Conservation (phyloP, 2,329 filamentous ascomycete genomes). For the Sporothrix globosa region DNA sequence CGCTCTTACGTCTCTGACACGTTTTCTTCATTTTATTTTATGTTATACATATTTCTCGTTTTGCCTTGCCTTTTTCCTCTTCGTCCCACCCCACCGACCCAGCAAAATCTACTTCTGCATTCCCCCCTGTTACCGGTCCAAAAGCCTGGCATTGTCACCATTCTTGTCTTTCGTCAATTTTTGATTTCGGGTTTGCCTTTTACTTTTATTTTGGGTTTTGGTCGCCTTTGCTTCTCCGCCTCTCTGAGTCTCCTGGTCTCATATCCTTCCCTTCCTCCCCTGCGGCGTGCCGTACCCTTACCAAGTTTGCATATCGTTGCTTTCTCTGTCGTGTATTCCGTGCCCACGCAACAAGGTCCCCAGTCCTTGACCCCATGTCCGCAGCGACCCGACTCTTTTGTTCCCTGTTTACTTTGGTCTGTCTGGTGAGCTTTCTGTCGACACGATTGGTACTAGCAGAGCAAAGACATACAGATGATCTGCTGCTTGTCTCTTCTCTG, state of each 20-base stretch:
- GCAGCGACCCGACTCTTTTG: too few species aligned
- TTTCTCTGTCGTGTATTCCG: conserved; percentile 17
- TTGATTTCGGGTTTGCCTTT: neutral
- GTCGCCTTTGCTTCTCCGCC: too few species aligned
- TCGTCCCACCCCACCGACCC: neutral
- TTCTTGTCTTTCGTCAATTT: too few species aligned
- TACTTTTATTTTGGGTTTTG: too few species aligned
- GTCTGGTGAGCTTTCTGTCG: too few species aligned
- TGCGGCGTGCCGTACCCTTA: too few species aligned
- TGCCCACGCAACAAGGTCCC: neutral
- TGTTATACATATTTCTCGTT: neutral
- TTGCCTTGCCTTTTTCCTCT: too few species aligned
- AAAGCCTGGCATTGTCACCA: neutral
- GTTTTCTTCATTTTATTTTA: neutral
- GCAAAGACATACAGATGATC: neutral
- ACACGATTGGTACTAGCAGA: too few species aligned
- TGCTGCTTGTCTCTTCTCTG: neutral
- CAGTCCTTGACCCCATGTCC: neutral
- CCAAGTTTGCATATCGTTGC: neutral
- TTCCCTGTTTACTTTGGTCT: neutral
- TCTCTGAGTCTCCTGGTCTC: too few species aligned
- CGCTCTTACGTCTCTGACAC: neutral
- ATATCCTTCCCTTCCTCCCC: neutral
- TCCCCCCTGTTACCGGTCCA: neutral
- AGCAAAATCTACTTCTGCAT: neutral